These are phyloP conservation scores for Penicillium concentricum DNA, from an alignment of 2,329 filamentous ascomycete species.

Conservation along the genomic window DNA sequence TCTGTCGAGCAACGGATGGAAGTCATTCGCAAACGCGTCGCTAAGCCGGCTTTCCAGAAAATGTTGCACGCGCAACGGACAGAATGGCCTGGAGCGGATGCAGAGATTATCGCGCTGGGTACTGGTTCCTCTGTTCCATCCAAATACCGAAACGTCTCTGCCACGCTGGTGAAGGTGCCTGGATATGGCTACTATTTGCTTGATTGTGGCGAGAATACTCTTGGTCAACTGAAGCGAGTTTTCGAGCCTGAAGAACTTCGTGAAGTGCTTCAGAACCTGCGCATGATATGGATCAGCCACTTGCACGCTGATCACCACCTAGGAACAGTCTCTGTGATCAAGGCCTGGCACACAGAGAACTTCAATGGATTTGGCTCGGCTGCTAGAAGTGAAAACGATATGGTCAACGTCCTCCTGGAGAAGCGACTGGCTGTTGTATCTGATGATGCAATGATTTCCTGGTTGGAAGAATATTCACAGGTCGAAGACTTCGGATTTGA, in stretches of 20 bases:
- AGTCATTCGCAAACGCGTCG: constrained; percentile 27
- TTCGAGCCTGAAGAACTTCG: constrained; percentile 64
- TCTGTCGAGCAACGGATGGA: constrained; percentile 32
- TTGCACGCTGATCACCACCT: constrained; percentile 95
- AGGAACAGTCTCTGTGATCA: constrained; percentile 76
- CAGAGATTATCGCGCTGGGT: constrained; percentile 81
- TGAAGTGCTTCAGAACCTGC: constrained; percentile 74
- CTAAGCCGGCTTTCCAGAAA: constrained; percentile 33
- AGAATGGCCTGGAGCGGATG: constrained; percentile 71
- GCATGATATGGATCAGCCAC: constrained; percentile 89
- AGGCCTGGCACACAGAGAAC: constrained; percentile 69
- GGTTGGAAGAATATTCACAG: constrained; percentile 74
- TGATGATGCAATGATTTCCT: constrained; percentile 68
- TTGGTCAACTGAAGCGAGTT: constrained; percentile 79
- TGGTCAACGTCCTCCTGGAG: constrained; percentile 39
- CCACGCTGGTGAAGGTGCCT: constrained; percentile 79
- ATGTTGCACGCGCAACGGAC: constrained; percentile 50
- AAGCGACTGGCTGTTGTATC: constrained; percentile 65
- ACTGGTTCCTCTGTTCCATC: constrained; percentile 89
- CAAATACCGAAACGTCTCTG: constrained; percentile 93
- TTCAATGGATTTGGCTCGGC: constrained; percentile 44
- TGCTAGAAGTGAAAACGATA: constrained; percentile 36
- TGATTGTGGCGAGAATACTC: constrained; percentile 87
- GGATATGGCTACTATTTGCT: constrained; percentile 84
- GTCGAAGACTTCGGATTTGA: constrained; percentile 75